Evolutionary conservation across 176 grass and related monocot species (phyloP).

Genomic region (Aegilops longissima): DNA sequence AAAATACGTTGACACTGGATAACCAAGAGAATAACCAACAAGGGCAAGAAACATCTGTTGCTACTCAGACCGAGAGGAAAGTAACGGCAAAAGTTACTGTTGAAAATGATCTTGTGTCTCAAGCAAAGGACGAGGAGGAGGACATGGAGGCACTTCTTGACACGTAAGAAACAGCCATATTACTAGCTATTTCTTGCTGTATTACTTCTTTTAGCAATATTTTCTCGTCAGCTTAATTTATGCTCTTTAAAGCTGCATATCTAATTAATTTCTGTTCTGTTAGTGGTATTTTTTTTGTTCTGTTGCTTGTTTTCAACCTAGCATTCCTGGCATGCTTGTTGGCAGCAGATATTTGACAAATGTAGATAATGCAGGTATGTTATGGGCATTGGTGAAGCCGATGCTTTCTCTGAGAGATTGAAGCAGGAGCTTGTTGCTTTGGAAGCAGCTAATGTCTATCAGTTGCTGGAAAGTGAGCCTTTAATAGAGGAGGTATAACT

Average conservation of each 20-base stretch:
- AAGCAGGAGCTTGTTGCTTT: constrained; percentile 97
- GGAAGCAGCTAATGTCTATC: constrained; percentile 90
- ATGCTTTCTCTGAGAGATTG: constrained; percentile 96
- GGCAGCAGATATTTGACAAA: constrained; percentile 17
- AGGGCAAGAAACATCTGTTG: constrained; percentile 57
- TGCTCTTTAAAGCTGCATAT: constrained; percentile 14
- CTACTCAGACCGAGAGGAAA: constrained; percentile 81
- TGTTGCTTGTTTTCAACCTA: constrained; percentile 8
- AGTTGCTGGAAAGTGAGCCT: constrained; percentile 89
- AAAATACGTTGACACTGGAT: constrained; percentile 74
- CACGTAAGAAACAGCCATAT: constrained; percentile 51
- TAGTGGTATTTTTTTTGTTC: not conserved
- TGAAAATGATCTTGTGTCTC: constrained; percentile 93
- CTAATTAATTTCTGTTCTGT: constrained; percentile 22
- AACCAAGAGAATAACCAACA: constrained; percentile 60
- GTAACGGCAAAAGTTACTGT: constrained; percentile 82
- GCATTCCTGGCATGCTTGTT: constrained; percentile 21
- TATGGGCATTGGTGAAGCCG: constrained; percentile 99
- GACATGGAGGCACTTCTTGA: constrained; percentile 98
- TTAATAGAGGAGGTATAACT: constrained; percentile 80
- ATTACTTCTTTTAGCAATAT: not conserved
- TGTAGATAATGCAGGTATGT: constrained; percentile 76
- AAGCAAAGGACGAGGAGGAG: constrained; percentile 95
- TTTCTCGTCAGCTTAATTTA: constrained; percentile 5
- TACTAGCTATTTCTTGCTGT: constrained; percentile 5